These are phyloP conservation scores for Chimonanthus praecox DNA, from an alignment of 164 flowering plant species.

Conservation along the genomic window DNA sequence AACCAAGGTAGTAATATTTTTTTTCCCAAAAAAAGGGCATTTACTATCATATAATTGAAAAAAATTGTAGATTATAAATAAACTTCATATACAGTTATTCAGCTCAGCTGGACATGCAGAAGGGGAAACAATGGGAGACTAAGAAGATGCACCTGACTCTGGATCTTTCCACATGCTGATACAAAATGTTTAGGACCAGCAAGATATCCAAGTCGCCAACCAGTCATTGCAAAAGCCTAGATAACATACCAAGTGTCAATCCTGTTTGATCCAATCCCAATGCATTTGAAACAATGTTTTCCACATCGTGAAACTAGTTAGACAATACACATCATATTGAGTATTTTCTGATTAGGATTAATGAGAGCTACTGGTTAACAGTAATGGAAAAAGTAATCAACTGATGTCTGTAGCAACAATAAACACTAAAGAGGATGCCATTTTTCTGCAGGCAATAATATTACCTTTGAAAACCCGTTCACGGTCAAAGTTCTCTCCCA, in stretches of 20 bases:
- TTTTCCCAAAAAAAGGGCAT: too few species aligned
- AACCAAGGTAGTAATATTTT: too few species aligned
- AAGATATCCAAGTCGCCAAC: slow-evolving; percentile 97
- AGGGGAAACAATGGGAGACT: neutral
- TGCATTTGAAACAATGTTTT: neutral
- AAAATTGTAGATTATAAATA: too few species aligned
- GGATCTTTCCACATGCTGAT: slow-evolving; percentile 79
- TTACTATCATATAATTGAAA: too few species aligned
- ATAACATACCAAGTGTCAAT: slow-evolving; percentile 6
- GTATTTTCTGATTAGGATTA: neutral
- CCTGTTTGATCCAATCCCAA: neutral
- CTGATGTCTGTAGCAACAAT: neutral
- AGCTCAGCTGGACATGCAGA: neutral
- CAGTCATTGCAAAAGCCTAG: slow-evolving; percentile 98
- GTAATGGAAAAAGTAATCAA: neutral
- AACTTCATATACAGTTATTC: too few species aligned
- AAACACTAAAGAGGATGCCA: neutral
- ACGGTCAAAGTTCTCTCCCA: slow-evolving; percentile 92
- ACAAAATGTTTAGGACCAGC: slow-evolving; percentile 94
- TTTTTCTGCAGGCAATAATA: neutral
- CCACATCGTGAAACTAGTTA: neutral
- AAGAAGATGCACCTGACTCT: slow-evolving; percentile 70
- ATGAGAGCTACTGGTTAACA: neutral
- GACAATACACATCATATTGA: neutral
- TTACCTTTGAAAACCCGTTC: slow-evolving; percentile 95